These are phyloP conservation scores for Trichopus zeylanicus DNA, from an alignment of 116 monocot species.

Conservation along the genomic window DNA sequence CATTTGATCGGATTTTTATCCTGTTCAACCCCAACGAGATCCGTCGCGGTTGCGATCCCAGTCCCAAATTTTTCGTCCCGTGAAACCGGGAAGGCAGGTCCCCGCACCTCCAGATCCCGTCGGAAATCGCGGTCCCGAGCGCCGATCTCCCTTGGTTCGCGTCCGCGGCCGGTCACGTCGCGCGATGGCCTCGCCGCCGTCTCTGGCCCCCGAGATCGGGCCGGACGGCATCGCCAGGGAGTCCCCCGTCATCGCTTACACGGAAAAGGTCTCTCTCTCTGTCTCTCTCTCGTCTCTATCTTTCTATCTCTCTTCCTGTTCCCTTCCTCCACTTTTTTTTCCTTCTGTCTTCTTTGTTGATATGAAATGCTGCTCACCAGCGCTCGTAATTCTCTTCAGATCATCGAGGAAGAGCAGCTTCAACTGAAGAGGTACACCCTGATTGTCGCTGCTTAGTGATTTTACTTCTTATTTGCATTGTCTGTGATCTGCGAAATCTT, in stretches of 20 bases:
- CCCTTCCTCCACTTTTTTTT: background rate
- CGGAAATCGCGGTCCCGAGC: too few species aligned
- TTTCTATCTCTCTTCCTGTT: background rate
- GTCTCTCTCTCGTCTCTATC: background rate
- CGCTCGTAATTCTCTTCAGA: conserved; percentile 11
- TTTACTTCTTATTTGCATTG: background rate
- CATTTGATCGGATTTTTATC: too few species aligned
- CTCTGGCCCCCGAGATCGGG: conserved; percentile 42
- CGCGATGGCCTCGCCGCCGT: conserved; percentile 9
- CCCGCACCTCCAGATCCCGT: too few species aligned
- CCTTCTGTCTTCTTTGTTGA: too few species aligned
- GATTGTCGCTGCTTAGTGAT: background rate
- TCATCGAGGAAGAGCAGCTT: conserved; percentile 63
- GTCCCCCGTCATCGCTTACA: conserved; percentile 57
- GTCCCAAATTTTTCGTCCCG: too few species aligned
- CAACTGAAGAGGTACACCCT: conserved; percentile 52
- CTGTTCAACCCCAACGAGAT: too few species aligned
- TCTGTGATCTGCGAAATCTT: background rate
- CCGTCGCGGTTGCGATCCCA: too few species aligned
- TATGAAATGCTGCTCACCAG: background rate
- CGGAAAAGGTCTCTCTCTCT: conserved; percentile 39
- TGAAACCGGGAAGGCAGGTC: too few species aligned
- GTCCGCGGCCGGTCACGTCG: too few species aligned
- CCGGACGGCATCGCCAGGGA: conserved; percentile 70
- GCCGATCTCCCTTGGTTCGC: too few species aligned